phyloP scores from a whole-genome alignment of 2,329 filamentous ascomycete species.

The Xylariales sp. region DNA sequence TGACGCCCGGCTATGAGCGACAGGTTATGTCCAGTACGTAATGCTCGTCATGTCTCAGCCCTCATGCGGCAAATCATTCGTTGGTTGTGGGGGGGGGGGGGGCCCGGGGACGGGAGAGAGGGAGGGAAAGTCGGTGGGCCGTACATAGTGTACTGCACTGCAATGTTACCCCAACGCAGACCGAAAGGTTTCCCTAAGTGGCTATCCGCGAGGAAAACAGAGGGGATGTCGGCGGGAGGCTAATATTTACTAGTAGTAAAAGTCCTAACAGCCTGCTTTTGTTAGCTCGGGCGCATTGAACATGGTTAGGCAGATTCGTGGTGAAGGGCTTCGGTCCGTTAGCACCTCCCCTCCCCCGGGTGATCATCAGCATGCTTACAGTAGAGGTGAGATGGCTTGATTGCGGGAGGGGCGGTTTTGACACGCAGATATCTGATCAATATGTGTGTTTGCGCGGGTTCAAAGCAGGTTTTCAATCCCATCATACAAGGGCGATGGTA shows the following conservation, averaged over 20 bases:
- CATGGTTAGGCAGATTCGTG: not conserved
- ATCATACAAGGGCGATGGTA: conserved; percentile 2
- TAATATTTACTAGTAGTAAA: not conserved
- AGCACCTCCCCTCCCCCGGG: not conserved
- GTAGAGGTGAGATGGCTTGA: not conserved
- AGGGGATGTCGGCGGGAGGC: not conserved
- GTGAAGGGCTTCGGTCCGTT: not conserved
- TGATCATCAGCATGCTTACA: conserved; percentile 7
- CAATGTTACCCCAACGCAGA: conserved; percentile 15
- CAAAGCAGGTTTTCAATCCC: not conserved
- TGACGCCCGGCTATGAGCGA: conserved; percentile 7
- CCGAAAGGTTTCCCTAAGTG: not conserved
- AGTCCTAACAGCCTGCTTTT: conserved; percentile 6
- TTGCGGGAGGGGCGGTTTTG: not conserved
- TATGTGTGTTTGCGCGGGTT: not conserved
- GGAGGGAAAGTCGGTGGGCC: not conserved
- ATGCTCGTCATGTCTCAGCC: conserved; percentile 7
- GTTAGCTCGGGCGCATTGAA: conserved; percentile 4
- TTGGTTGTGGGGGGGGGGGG: not conserved
- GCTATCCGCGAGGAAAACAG: not conserved
- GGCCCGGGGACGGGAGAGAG: not conserved
- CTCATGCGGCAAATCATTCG: not conserved
- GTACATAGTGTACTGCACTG: not conserved
- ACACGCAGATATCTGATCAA: not conserved
- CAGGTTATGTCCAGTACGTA: not conserved